phyloP scores from a whole-genome alignment of 2,329 filamentous ascomycete genomes.

The Calonectria honghensis region DNA sequence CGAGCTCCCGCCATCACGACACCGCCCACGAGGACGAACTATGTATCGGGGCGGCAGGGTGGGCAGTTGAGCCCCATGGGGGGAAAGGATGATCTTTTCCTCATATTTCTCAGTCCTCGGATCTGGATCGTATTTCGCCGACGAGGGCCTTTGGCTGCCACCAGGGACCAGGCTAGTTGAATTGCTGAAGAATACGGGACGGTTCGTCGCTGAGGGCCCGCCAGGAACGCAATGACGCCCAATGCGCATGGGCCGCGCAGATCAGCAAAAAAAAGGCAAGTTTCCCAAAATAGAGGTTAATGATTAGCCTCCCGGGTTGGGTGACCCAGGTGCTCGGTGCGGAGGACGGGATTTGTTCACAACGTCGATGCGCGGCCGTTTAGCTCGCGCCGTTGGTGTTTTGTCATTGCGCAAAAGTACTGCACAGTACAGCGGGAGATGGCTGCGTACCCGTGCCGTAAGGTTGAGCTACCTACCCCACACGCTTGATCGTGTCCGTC shows the following conservation, averaged over 20 bases:
- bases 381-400: constrained; percentile 6
- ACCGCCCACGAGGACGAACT: not conserved
- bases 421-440: not conserved
- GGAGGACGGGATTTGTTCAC: not conserved
- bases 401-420: constrained; percentile 1
- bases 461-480: not conserved
- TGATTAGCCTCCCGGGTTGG: not conserved
- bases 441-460: not conserved
- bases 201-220: not conserved
- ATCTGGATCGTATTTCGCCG: not conserved
- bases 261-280: not conserved
- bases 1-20: not conserved
- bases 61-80: constrained; percentile 1
- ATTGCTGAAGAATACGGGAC: not conserved
- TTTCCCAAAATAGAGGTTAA: constrained; percentile 11
- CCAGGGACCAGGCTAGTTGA: not conserved
- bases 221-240: constrained; percentile 10
- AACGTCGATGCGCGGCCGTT: not conserved
- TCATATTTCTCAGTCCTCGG: not conserved
- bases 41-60: not conserved
- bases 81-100: not conserved
- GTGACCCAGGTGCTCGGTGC: not conserved
- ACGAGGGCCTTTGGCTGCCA: not conserved
- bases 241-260: constrained; percentile 17
- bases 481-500: not conserved